These are phyloP conservation scores for Ensete ventricosum DNA, from an alignment of 176 grass and related monocot genomes.

Conservation along the genomic window DNA sequence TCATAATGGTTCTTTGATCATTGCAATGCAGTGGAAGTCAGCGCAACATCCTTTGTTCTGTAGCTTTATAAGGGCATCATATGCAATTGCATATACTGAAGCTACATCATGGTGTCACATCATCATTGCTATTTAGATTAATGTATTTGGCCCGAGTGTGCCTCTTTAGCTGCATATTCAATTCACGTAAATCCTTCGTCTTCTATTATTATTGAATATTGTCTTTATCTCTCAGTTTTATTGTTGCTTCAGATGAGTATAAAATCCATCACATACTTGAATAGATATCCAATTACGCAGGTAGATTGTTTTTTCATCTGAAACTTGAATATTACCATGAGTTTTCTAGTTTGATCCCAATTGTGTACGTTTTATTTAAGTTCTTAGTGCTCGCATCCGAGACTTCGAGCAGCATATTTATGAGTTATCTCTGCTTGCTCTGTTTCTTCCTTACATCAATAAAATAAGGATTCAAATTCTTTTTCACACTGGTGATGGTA, in stretches of 20 bases:
- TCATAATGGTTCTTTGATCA: too few species aligned
- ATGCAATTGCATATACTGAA: too few species aligned
- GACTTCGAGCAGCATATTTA: neutral
- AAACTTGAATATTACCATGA: neutral
- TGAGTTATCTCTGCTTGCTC: neutral
- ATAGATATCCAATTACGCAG: neutral
- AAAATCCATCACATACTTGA: neutral
- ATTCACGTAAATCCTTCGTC: neutral
- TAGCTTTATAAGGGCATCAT: too few species aligned
- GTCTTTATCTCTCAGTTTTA: neutral
- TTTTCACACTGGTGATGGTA: neutral
- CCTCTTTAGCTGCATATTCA: neutral
- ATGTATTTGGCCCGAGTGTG: too few species aligned
- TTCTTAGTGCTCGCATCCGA: neutral
- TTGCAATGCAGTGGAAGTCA: too few species aligned
- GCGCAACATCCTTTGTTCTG: too few species aligned
- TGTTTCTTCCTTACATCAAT: neutral
- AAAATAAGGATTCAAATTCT: neutral
- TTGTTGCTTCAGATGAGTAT: neutral
- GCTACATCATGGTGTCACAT: too few species aligned
- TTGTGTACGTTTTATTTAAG: neutral
- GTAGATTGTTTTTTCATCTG: neutral
- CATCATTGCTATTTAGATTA: too few species aligned
- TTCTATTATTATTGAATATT: neutral
- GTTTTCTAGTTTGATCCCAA: neutral